Conservation (phyloP, 805 yeast genomes). For the Metschnikowia cubensis region DNA sequence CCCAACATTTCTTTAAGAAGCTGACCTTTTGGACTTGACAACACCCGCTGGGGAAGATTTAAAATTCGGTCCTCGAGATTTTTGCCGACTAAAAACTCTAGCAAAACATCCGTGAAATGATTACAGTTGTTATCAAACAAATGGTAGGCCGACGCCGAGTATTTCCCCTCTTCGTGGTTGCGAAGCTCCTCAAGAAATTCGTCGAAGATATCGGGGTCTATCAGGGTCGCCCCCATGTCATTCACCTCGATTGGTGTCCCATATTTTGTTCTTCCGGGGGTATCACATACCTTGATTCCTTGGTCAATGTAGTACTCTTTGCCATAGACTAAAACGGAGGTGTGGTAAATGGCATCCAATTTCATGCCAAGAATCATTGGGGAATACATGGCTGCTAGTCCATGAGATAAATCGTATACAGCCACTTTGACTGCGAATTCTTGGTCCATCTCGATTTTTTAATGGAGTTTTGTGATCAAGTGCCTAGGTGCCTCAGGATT, state of each 20-base stretch:
- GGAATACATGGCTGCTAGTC: slow-evolving; percentile 52
- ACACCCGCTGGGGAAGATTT: slow-evolving; percentile 50
- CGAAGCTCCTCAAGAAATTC: slow-evolving; percentile 52
- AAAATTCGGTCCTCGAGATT: slow-evolving; percentile 51
- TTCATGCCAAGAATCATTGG: slow-evolving; percentile 48
- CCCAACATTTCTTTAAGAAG: slow-evolving; percentile 33
- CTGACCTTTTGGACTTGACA: slow-evolving; percentile 35
- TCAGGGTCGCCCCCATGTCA: slow-evolving; percentile 50
- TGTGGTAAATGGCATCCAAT: slow-evolving; percentile 65
- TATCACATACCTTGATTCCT: slow-evolving; percentile 42
- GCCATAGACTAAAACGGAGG: slow-evolving; percentile 52
- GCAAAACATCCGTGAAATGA: slow-evolving; percentile 56
- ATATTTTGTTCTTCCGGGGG: slow-evolving; percentile 55
- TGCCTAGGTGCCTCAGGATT: not conserved
- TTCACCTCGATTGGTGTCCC: slow-evolving; percentile 53
- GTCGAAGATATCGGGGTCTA: slow-evolving; percentile 48
- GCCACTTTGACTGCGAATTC: slow-evolving; percentile 45
- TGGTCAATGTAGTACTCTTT: slow-evolving; percentile 57
- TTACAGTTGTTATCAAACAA: slow-evolving; percentile 64
- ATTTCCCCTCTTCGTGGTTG: slow-evolving; percentile 36
- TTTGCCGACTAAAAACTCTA: slow-evolving; percentile 55
- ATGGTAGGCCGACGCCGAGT: slow-evolving; percentile 47
- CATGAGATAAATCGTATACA: slow-evolving; percentile 62
- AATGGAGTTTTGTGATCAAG: not conserved
- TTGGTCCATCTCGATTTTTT: slow-evolving; percentile 7